Base-by-base conservation (phyloP, 805 yeast genomes). In the Metschnikowia lochheadii region DNA sequence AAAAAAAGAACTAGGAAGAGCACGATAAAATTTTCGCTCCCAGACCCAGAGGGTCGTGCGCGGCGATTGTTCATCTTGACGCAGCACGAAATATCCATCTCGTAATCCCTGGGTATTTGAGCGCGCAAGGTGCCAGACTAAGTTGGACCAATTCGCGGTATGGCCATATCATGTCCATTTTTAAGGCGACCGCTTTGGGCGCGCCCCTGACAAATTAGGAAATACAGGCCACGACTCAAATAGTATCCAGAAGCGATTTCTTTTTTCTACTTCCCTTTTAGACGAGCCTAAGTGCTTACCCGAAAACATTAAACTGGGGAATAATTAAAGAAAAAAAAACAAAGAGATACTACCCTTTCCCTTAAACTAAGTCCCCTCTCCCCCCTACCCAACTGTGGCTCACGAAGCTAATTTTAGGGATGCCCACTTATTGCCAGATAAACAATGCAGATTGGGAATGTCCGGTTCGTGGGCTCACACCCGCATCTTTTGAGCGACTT, bases 11-110 rank as follows among this genome's bases (percentile, higher is more conserved):
- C 14, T 26, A 11, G 1, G 26, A 35, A 15, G 33, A 10, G 40
- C 46, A 13, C 26, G 32, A 45, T 38, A 50, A 42, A 46, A 36
- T 40, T 37, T 42, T 49, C 38, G 36, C 38, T 17, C 37, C 17
- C 6, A 23, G 21, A 17, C 18, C 10, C n/a, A 10, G 17, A 32
- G 33, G 49, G 54, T 48, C 48, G 54, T 51, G 54, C 51, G 43
- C 35, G 37, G 34, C 15, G 42, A 40, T 26, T 40, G 20, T 40
- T 23, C 29, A 26, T 26, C 29, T 13, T 10, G 38, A 21, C 32
- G 45, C 32, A 31, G 38, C 45, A 7, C 17, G 5, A 23, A 26
- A 40, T 13, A 6, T 15, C 21, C 15, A 5, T 11, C 18, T 14
- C 44, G n/a, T 20, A 20, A 21, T 29, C 41, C 7, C 29, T 10